Conservation (phyloP, 2,329 filamentous ascomycete species). For the Sporothrix humicola region DNA sequence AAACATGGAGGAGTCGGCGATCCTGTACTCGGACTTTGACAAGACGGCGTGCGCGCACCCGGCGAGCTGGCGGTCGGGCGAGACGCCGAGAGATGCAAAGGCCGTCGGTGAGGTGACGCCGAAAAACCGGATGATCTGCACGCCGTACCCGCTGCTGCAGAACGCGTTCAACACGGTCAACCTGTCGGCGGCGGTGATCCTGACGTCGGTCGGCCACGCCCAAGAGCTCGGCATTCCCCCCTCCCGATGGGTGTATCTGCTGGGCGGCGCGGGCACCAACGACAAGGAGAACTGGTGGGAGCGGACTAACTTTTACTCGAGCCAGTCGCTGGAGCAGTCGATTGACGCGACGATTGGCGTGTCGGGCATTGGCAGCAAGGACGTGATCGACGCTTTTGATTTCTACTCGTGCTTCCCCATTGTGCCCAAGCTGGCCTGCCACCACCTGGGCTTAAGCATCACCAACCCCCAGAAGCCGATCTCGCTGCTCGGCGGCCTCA, state of each 20-base stretch:
- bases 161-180: conserved; percentile 37
- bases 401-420: conserved; percentile 35
- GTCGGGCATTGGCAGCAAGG: conserved; percentile 20
- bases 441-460: conserved; percentile 29
- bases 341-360: conserved; percentile 30
- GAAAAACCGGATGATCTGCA: conserved; percentile 35
- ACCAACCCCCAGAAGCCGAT: conserved; percentile 28
- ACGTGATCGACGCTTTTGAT: conserved; percentile 32
- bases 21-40: conserved; percentile 34
- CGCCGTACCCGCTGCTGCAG: conserved; percentile 33
- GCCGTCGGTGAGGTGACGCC: conserved; percentile 28
- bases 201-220: conserved; percentile 33
- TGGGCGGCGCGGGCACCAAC: conserved; percentile 34
- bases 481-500: conserved; percentile 32
- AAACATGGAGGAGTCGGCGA: conserved; percentile 32
- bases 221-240: conserved; percentile 29
- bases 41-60: conserved; percentile 28
- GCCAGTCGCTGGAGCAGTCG: conserved; percentile 29
- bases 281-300: conserved; percentile 33
- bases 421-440: conserved; percentile 35
- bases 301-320: conserved; percentile 31
- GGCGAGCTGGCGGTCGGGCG: conserved; percentile 33
- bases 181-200: conserved; percentile 31
- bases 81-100: conserved; percentile 18
- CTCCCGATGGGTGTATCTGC: conserved; percentile 28